These are phyloP conservation scores for Penicillium sp. DNA, from an alignment of 2,329 filamentous ascomycete genomes.

Conservation along the genomic window DNA sequence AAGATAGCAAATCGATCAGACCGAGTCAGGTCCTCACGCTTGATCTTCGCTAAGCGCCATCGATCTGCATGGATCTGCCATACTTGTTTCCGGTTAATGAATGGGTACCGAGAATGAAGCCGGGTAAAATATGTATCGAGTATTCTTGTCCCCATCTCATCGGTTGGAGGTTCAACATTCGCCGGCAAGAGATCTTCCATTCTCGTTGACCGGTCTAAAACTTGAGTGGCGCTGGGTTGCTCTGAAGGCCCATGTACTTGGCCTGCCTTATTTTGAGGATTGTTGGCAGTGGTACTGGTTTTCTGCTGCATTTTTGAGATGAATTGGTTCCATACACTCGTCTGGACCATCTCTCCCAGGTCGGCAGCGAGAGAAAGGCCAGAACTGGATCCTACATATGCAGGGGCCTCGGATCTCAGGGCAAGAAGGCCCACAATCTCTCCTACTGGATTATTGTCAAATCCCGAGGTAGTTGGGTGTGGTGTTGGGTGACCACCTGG, in stretches of 20 bases:
- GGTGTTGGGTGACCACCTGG: conserved; percentile 19
- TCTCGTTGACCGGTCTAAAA: conserved; percentile 33
- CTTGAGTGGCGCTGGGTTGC: conserved; percentile 17
- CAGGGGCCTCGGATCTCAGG: conserved; percentile 47
- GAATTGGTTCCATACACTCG: conserved; percentile 55
- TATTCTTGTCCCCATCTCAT: conserved; percentile 46
- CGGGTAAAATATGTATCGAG: conserved; percentile 48
- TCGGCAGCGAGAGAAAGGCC: conserved; percentile 51
- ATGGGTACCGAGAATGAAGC: conserved; percentile 51
- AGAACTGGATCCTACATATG: conserved; percentile 52
- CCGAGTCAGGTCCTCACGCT: conserved; percentile 35
- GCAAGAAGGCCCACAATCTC: conserved; percentile 53
- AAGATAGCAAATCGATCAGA: conserved; percentile 49
- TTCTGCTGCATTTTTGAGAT: conserved; percentile 31
- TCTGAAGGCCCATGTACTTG: conserved; percentile 13
- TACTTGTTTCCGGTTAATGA: conserved; percentile 48
- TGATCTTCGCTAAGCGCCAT: conserved; percentile 37
- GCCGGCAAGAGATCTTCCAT: conserved; percentile 38
- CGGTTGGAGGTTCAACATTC: conserved; percentile 47
- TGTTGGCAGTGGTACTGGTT: conserved; percentile 16
- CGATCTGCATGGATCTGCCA: conserved; percentile 46
- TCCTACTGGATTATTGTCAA: conserved; percentile 37
- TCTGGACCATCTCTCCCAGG: conserved; percentile 54
- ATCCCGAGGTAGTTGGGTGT: conserved; percentile 19
- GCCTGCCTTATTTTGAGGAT: conserved; percentile 6